Percentiles rank a stretch among this genome's conserved stretches.
phyloP scores from a whole-genome alignment of 768 basidiomycete genomes.

The Mycena pura region DNA sequence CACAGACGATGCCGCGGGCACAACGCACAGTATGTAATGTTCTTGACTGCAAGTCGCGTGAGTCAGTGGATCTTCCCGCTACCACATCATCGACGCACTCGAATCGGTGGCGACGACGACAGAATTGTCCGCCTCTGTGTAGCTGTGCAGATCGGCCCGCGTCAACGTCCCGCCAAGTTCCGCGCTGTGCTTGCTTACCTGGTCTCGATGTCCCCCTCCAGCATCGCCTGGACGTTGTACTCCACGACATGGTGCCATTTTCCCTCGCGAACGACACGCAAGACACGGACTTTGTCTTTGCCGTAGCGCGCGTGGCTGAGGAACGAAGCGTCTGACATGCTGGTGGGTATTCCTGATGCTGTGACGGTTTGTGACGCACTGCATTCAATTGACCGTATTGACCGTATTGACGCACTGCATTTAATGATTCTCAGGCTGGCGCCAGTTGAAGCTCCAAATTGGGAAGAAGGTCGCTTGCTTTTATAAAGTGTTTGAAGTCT shows the following conservation, averaged over 20 bases:
- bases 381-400: too few species aligned
- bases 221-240: conserved; percentile 78
- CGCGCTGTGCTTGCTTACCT: too few species aligned
- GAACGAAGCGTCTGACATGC: conserved; percentile 21
- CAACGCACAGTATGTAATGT: conserved; percentile 67
- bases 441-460: too few species aligned
- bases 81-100: conserved; percentile 52
- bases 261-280: conserved; percentile 79
- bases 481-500: too few species aligned
- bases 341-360: too few species aligned
- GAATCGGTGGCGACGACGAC: conserved; percentile 93
- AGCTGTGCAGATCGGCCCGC: conserved; percentile 52
- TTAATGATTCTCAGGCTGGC: too few species aligned
- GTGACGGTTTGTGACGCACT: too few species aligned
- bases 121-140: conserved; percentile 88
- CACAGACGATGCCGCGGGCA: background rate
- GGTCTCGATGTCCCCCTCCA: conserved; percentile 84
- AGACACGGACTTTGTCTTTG: conserved; percentile 88
- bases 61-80: too few species aligned
- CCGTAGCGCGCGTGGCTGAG: conserved; percentile 72
- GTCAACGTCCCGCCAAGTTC: too few species aligned
- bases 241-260: conserved; percentile 79
- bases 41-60: conserved; percentile 67
- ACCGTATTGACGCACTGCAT: too few species aligned
- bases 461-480: too few species aligned